Evolutionary conservation across 768 basidiomycete genomes (phyloP).

Genomic region (Boletus rufocinnamomeus): DNA sequence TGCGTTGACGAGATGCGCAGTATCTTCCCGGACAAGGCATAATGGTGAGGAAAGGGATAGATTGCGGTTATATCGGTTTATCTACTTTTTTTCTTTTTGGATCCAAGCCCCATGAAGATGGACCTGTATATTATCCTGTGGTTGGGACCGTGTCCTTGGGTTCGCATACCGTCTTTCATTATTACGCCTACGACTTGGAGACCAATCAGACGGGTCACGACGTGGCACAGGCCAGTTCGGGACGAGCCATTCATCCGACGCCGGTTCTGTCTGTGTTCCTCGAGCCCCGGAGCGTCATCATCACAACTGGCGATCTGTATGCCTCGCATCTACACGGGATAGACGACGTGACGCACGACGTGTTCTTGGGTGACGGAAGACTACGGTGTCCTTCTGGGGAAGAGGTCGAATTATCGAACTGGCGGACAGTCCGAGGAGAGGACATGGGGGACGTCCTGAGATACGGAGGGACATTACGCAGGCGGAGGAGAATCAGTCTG

Average conservation of each 20-base stretch:
- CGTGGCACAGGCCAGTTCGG: conserved; percentile 35
- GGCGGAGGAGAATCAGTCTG: conserved; percentile 72
- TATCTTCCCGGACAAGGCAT: conserved; percentile 93
- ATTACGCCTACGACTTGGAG: conserved; percentile 60
- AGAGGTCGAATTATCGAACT: conserved; percentile 56
- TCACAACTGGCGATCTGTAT: conserved; percentile 74
- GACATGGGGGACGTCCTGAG: conserved; percentile 40
- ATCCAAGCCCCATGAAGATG: conserved; percentile 87
- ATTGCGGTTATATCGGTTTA: conserved; percentile 9
- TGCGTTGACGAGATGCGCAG: conserved; percentile 38
- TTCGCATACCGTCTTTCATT: conserved; percentile 81
- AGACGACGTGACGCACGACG: conserved; percentile 54
- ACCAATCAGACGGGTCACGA: conserved; percentile 12
- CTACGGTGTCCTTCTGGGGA: conserved; percentile 31
- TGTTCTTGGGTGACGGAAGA: conserved; percentile 30
- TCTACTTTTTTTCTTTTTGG: conserved; percentile 1
- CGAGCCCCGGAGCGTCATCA: conserved; percentile 82
- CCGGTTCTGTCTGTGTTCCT: conserved; percentile 76
- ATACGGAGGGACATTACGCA: conserved; percentile 53
- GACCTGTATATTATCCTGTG: conserved; percentile 82
- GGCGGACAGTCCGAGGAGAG: conserved; percentile 47
- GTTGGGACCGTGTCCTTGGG: conserved; percentile 91
- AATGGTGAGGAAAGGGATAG: conserved; percentile 55
- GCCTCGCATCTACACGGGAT: conserved; percentile 82
- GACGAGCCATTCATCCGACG: conserved; percentile 58